Evolutionary conservation across 2,329 filamentous ascomycete genomes (phyloP).

Genomic region (Arthrobotrys entomopaga): DNA sequence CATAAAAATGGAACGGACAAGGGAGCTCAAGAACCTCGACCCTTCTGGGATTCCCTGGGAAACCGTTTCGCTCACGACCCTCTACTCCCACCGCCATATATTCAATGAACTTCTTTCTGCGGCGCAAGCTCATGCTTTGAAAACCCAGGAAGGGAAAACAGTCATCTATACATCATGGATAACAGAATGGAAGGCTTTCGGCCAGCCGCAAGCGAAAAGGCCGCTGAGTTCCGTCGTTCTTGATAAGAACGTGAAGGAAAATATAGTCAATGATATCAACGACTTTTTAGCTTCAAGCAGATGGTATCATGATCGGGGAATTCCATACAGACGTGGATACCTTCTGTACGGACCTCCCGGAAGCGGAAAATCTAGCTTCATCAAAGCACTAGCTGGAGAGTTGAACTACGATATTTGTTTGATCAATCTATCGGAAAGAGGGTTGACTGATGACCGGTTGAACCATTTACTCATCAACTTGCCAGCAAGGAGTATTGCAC

Average conservation of each 20-base stretch:
- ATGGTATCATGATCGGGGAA: conserved; percentile 95
- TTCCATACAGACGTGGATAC: conserved; percentile 90
- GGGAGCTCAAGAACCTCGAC: conserved; percentile 82
- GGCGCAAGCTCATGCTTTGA: conserved; percentile 80
- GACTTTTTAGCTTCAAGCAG: conserved; percentile 81
- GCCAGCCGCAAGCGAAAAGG: conserved; percentile 83
- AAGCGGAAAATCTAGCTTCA: conserved; percentile 94
- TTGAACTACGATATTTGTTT: conserved; percentile 92
- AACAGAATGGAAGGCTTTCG: conserved; percentile 85
- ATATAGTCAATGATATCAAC: conserved; percentile 80
- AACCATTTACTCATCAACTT: conserved; percentile 87
- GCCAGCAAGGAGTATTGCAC: conserved; percentile 80
- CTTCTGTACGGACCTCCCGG: conserved; percentile 88
- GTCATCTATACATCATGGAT: conserved; percentile 87
- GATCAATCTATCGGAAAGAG: conserved; percentile 87
- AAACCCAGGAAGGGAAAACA: conserved; percentile 89
- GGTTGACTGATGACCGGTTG: conserved; percentile 87
- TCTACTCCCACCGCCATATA: conserved; percentile 87
- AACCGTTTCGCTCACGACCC: conserved; percentile 87
- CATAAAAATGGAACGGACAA: conserved; percentile 85
- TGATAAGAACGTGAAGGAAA: conserved; percentile 83
- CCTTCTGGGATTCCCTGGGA: conserved; percentile 91
- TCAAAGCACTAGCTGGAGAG: conserved; percentile 92
- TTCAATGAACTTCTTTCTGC: conserved; percentile 91
- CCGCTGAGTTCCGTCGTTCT: conserved; percentile 88